Evolutionary conservation across 78 protist species (phyloP), one percentile per base, ranked within the genome.

Genomic region (Monosiga brevicollis): DNA sequence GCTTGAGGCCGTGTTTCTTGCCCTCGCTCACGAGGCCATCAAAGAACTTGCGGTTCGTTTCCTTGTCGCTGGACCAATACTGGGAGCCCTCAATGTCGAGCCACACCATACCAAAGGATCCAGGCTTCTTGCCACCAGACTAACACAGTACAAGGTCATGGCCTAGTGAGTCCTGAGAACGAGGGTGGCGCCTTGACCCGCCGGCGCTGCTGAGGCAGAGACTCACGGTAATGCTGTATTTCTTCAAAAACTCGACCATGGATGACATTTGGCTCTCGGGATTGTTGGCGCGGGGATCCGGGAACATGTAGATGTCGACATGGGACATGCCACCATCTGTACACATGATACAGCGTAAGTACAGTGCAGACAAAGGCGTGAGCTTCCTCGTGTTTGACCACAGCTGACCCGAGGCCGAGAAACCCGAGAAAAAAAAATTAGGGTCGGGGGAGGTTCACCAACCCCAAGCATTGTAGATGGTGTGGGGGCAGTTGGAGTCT

Each of bases 1-100:
- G 39, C 32, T 82, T 83, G 54, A 75, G 42, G 73, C 90, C 90
- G 36, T 81, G 76, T 22, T 24, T 3, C 42, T 88, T 88, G 29
- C 42, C 82, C 35, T 29, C 34, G 40, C 42, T 49, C n/a, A 49
- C 62, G 62, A 49, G 62, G 62, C 62, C 62, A 15, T 20, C 15
- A 49, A 49, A 49, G 62, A 49, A 49, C 29, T 49, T 49, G 62
- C 62, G 62, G 6, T 49, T 49, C 29, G 62, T 15, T 6, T 15
- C 62, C 29, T n/a, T n/a, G 15, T 49, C 15, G 29, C 62, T 49
- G 6, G 62, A 20, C 62, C 62, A 49, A 15, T 49, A 49, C 62
- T 49, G 29, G 29, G 62, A 15, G 62, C 62, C 62, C 62, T 49
- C 62, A 49, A 49, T 49, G 6, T 49, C 62, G 62, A 49, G 62